These are phyloP conservation scores for Trichophyton equinum DNA, from an alignment of 2,329 filamentous ascomycete genomes.

Conservation along the genomic window DNA sequence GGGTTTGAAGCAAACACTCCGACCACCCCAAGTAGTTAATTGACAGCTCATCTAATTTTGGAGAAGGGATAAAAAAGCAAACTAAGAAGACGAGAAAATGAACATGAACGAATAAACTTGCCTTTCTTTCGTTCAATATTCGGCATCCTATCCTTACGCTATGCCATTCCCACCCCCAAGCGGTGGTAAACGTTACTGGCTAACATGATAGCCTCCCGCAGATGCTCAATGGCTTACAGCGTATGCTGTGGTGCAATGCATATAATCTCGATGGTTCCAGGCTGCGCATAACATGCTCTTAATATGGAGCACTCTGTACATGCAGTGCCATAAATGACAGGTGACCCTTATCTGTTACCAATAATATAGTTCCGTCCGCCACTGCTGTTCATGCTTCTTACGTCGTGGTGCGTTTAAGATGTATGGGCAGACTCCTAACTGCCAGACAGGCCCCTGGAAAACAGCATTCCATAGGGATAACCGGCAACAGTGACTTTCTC, in stretches of 20 bases:
- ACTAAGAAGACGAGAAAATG: neutral
- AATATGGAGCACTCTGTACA: neutral
- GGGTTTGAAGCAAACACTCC: neutral
- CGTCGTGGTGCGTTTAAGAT: neutral
- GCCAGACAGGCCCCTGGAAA: neutral
- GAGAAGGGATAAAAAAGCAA: neutral
- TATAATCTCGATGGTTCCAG: neutral
- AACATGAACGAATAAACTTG: neutral
- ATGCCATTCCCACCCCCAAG: neutral
- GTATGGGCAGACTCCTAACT: neutral
- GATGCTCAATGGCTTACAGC: neutral
- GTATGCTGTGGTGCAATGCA: constrained; percentile 3
- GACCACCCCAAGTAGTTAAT: neutral
- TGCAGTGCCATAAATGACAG: constrained; percentile 2
- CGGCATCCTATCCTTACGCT: neutral
- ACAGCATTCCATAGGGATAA: neutral
- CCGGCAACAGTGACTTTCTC: neutral
- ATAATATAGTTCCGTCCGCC: neutral
- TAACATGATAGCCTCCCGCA: neutral
- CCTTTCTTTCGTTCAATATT: neutral
- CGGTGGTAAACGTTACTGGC: neutral
- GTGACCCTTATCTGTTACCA: constrained; percentile 1
- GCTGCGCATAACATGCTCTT: neutral
- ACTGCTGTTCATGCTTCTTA: neutral
- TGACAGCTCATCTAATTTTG: neutral